These are phyloP conservation scores for Gnomoniopsis sp. DNA, from an alignment of 2,329 filamentous ascomycete genomes.

Conservation along the genomic window DNA sequence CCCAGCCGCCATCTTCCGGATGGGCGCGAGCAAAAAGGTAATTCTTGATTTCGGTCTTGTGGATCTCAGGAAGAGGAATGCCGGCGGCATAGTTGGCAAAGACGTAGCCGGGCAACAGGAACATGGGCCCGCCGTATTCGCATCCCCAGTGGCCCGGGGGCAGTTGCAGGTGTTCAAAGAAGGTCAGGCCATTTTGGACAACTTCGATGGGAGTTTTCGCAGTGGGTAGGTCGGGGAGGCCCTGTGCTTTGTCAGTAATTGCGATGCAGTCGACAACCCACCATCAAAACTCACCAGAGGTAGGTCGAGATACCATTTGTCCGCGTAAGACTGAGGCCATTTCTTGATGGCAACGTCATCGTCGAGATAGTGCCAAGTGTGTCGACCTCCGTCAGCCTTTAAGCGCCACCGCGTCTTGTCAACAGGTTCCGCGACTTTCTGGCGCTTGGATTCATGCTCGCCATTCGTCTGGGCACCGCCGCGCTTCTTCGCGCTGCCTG, in stretches of 20 bases:
- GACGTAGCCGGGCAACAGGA: constrained; percentile 81
- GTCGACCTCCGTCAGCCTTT: constrained; percentile 75
- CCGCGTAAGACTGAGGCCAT: constrained; percentile 86
- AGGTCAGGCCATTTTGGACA: constrained; percentile 77
- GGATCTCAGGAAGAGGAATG: constrained; percentile 76
- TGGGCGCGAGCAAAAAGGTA: constrained; percentile 86
- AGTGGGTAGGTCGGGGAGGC: constrained; percentile 66
- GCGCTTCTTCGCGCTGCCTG: constrained; percentile 39
- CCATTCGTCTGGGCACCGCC: constrained; percentile 32
- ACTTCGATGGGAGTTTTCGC: constrained; percentile 72
- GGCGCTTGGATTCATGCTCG: constrained; percentile 36
- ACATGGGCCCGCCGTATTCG: constrained; percentile 98
- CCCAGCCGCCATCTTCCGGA: constrained; percentile 92
- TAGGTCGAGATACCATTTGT: constrained; percentile 83
- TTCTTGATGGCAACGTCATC: constrained; percentile 65
- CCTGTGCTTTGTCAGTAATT: constrained; percentile 44
- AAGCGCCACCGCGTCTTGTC: constrained; percentile 83
- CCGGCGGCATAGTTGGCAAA: constrained; percentile 86
- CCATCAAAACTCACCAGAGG: constrained; percentile 57
- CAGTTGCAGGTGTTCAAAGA: constrained; percentile 87
- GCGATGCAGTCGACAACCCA: background rate
- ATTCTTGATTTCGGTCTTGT: constrained; percentile 84
- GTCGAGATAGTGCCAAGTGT: constrained; percentile 91
- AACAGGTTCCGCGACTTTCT: constrained; percentile 57
- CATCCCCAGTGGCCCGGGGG: constrained; percentile 92